A percentile compares a stretch with the other conserved stretches of the same genome.
Conservation (phyloP, 352 stramenopile species). For the Globisporangium sylvaticum region DNA sequence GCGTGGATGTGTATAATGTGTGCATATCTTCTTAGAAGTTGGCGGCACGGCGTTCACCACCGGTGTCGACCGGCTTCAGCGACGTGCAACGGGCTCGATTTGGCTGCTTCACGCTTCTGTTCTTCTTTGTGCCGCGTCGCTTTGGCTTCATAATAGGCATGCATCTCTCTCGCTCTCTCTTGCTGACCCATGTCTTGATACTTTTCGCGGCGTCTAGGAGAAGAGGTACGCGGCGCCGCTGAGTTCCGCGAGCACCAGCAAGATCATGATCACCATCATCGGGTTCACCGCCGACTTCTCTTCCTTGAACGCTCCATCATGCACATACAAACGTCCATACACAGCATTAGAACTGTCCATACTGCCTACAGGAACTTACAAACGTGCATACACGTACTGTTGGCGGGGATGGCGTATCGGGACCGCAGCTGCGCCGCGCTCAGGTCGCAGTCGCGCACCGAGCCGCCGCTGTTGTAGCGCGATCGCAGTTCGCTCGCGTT, state of each 20-base stretch:
- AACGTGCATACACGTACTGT: constrained; percentile 45
- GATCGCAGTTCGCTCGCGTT: constrained; percentile 62
- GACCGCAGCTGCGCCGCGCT: constrained; percentile 73
- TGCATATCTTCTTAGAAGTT: not conserved
- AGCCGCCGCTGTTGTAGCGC: constrained; percentile 71
- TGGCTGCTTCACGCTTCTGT: not conserved
- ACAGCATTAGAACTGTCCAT: not conserved
- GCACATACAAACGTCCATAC: not conserved
- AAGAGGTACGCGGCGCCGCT: constrained; percentile 56
- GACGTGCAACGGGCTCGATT: not conserved
- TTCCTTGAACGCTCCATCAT: constrained; percentile 55
- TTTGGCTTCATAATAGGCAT: not conserved
- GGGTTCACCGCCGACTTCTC: constrained; percentile 42
- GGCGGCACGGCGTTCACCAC: not conserved
- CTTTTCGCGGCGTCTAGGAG: constrained; percentile 14
- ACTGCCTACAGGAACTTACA: not conserved
- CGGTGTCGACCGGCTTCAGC: not conserved
- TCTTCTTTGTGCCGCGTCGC: not conserved
- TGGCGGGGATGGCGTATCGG: constrained; percentile 74
- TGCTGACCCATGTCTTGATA: too few species aligned
- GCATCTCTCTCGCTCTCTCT: not conserved
- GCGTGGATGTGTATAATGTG: not conserved
- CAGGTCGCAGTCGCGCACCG: constrained; percentile 70
- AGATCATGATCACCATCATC: constrained; percentile 44
- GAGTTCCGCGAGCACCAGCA: constrained; percentile 47